phyloP scores from a whole-genome alignment of 108 stramenopile species.

The Schizochytrium sp. region DNA sequence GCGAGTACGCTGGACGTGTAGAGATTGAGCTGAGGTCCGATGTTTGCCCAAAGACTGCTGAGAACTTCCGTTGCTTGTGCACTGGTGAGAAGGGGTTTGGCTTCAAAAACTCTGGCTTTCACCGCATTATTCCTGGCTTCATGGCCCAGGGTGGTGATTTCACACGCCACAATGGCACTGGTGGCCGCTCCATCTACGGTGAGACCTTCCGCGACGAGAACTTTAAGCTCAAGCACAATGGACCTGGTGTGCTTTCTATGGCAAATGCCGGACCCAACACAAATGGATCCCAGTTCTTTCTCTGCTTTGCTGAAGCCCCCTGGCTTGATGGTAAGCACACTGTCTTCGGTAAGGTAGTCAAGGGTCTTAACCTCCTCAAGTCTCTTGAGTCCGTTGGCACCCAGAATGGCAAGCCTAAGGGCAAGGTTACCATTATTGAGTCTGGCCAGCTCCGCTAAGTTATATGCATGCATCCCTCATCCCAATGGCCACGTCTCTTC shows the following conservation, averaged over 20 bases:
- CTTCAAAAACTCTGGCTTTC: conserved; percentile 80
- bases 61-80: conserved; percentile 87
- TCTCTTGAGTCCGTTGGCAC: conserved; percentile 78
- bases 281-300: conserved; percentile 92
- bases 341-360: conserved; percentile 88
- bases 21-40: conserved; percentile 62
- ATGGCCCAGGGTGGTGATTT: conserved; percentile 95
- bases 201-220: conserved; percentile 96
- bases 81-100: conserved; percentile 76
- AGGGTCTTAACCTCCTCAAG: conserved; percentile 83
- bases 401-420: conserved; percentile 17
- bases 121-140: conserved; percentile 85
- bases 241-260: conserved; percentile 86
- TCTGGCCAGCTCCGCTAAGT: conserved; percentile 51
- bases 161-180: conserved; percentile 89
- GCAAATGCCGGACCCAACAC: conserved; percentile 93
- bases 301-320: conserved; percentile 84
- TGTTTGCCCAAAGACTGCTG: conserved; percentile 83
- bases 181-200: conserved; percentile 85
- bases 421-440: not conserved
- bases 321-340: conserved; percentile 95
- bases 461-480: not conserved
- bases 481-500: too few relatives aligned
- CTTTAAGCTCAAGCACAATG: conserved; percentile 83
- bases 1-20: conserved; percentile 50